Evolutionary conservation across 257 asterid species (phyloP).

Genomic region (Asclepias syriaca): DNA sequence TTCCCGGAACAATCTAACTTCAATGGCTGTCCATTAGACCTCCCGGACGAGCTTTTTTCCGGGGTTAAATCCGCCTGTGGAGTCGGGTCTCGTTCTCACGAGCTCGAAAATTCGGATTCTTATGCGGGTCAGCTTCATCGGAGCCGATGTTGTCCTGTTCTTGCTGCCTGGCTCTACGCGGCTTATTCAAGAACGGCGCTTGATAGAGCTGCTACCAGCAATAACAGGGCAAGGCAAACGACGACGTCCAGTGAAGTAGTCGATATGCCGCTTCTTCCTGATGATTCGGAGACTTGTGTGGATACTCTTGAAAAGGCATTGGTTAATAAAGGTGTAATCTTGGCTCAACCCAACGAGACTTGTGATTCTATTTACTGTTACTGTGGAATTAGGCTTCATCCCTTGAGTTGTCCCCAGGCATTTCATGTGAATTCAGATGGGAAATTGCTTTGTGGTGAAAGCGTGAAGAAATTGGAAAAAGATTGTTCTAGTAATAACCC

Average conservation of each 20-base stretch:
- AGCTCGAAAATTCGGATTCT: conserved; percentile 27
- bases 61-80: conserved; percentile 65
- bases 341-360: conserved; percentile 58
- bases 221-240: conserved; percentile 24
- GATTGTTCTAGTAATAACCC: conserved; percentile 43
- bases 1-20: conserved; percentile 81
- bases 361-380: conserved; percentile 82
- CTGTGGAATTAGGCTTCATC: conserved; percentile 82
- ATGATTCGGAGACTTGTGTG: conserved; percentile 88
- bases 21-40: conserved; percentile 70
- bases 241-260: conserved; percentile 34
- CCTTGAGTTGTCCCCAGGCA: conserved; percentile 71
- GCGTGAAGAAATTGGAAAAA: conserved; percentile 60
- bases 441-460: conserved; percentile 44
- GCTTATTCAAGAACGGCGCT: conserved; percentile 76
- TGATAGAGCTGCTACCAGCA: conserved; percentile 23
- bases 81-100: conserved; percentile 37
- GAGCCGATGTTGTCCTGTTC: conserved; percentile 86
- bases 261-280: conserved; percentile 87
- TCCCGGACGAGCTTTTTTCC: conserved; percentile 63
- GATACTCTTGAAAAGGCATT: conserved; percentile 66
- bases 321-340: conserved; percentile 43
- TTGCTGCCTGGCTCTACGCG: conserved; percentile 90
- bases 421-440: conserved; percentile 51
- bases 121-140: conserved; percentile 53